Conservation (phyloP, 306 rosid genomes). For the Datisca glomerata region DNA sequence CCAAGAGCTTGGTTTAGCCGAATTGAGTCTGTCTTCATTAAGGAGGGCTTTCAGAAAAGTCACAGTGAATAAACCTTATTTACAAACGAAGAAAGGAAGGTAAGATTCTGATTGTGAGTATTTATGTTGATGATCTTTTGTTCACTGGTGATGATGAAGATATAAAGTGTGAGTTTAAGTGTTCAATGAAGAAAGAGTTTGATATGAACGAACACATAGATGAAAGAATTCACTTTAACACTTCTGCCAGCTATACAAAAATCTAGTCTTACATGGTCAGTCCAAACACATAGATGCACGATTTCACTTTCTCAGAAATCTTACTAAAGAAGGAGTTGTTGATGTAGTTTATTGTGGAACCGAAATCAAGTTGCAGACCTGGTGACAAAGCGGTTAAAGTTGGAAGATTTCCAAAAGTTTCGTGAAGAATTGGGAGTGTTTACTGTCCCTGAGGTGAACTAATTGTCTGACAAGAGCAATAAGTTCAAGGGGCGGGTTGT, state of each 20-base stretch:
- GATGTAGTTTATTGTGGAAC: background rate
- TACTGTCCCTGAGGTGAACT: too few relatives aligned
- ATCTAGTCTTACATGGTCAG: constrained; percentile 1
- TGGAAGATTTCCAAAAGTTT: background rate
- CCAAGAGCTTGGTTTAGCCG: constrained; percentile 2
- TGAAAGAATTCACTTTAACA: too few relatives aligned
- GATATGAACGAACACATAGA: too few relatives aligned
- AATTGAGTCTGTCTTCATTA: background rate
- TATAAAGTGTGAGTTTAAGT: too few relatives aligned
- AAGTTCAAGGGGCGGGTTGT: too few relatives aligned
- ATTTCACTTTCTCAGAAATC: constrained; percentile 5
- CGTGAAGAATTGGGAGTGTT: too few relatives aligned
- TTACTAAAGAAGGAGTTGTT: background rate
- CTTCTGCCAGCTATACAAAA: background rate
- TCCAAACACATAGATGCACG: constrained; percentile 1
- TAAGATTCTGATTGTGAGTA: background rate
- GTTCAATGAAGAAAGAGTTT: too few relatives aligned
- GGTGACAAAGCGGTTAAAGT: background rate
- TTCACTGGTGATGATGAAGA: background rate
- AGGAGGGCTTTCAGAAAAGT: background rate
- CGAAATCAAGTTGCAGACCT: background rate
- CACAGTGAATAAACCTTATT: background rate
- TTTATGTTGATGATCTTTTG: background rate
- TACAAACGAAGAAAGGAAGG: background rate
- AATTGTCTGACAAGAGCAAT: too few relatives aligned